These are phyloP conservation scores for Alisma plantagoaquatica DNA, from an alignment of 106 monocot species.

Conservation along the genomic window DNA sequence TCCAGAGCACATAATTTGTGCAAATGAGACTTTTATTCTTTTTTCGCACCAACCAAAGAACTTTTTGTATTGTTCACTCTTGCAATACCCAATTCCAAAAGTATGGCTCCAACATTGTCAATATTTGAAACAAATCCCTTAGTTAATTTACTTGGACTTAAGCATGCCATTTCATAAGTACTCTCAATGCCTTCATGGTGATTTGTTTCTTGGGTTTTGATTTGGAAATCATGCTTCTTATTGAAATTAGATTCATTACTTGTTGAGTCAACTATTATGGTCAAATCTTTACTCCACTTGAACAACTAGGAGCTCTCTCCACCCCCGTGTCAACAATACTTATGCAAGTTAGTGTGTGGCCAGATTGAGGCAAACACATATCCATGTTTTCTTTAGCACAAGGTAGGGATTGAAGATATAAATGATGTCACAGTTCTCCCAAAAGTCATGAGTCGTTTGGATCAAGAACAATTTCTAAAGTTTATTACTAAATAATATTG, in stretches of 20 bases:
- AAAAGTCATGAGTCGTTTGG: constrained; percentile 87
- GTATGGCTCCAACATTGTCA: constrained; percentile 28
- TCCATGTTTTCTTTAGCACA: not conserved
- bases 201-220: too few species aligned
- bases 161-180: constrained; percentile 64
- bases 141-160: constrained; percentile 24
- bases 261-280: constrained; percentile 2
- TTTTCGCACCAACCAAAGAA: constrained; percentile 13
- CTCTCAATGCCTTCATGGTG: constrained; percentile 31
- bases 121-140: constrained; percentile 39
- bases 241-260: constrained; percentile 26
- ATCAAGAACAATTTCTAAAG: constrained; percentile 93
- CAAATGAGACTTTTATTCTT: constrained; percentile 10
- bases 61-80: constrained; percentile 53
- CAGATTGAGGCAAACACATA: not conserved
- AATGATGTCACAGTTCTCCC: constrained; percentile 57
- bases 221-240: constrained; percentile 53
- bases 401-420: constrained; percentile 25
- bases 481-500: constrained; percentile 74
- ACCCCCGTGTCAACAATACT: not conserved
- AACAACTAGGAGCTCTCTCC: constrained; percentile 25
- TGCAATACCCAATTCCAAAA: constrained; percentile 40
- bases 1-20: constrained; percentile 32
- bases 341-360: not conserved
- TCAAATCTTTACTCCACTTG: constrained; percentile 17